Evolutionary conservation across 768 basidiomycete species (phyloP).

Genomic region (Sistotremastrum suecicum): DNA sequence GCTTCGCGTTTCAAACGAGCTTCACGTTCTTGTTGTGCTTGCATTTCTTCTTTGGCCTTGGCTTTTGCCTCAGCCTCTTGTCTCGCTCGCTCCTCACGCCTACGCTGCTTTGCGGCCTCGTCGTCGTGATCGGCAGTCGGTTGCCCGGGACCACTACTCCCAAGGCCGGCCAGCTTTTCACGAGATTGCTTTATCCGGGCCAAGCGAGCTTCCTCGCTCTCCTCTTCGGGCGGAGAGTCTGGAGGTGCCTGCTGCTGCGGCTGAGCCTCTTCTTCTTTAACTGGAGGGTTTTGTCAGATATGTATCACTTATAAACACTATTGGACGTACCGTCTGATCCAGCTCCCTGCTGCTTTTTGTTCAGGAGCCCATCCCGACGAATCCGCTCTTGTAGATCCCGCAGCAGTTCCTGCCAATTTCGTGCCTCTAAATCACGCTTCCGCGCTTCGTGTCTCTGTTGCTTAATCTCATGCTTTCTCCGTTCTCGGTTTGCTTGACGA

Average conservation of each 20-base stretch:
- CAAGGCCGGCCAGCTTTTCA: constrained; percentile 53
- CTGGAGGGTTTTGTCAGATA: constrained; percentile 6
- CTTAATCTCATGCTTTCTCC: too few relatives aligned
- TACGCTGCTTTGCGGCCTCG: constrained; percentile 34
- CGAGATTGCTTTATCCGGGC: constrained; percentile 47
- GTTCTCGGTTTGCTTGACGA: too few relatives aligned
- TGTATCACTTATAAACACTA: constrained; percentile 6
- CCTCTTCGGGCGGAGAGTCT: constrained; percentile 8
- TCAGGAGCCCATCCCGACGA: constrained; percentile 9
- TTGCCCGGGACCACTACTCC: constrained; percentile 45
- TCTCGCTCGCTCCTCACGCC: constrained; percentile 28
- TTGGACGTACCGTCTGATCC: constrained; percentile 8
- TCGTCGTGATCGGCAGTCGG: too few relatives aligned
- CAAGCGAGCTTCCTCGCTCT: constrained; percentile 24
- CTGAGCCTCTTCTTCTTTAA: constrained; percentile 8
- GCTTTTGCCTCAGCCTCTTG: constrained; percentile 16
- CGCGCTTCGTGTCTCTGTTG: too few relatives aligned
- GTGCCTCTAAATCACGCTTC: too few relatives aligned
- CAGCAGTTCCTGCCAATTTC: too few relatives aligned
- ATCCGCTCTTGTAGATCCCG: too few relatives aligned
- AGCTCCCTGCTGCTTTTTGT: constrained; percentile 15
- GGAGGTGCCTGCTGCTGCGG: background rate
- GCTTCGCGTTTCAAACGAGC: constrained; percentile 20
- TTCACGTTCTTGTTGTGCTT: constrained; percentile 5
- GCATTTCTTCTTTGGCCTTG: constrained; percentile 14